Percentiles rank a stretch among this genome's conserved stretches.
phyloP scores from a whole-genome alignment of 768 basidiomycete genomes.

The Termitomyces sp. region DNA sequence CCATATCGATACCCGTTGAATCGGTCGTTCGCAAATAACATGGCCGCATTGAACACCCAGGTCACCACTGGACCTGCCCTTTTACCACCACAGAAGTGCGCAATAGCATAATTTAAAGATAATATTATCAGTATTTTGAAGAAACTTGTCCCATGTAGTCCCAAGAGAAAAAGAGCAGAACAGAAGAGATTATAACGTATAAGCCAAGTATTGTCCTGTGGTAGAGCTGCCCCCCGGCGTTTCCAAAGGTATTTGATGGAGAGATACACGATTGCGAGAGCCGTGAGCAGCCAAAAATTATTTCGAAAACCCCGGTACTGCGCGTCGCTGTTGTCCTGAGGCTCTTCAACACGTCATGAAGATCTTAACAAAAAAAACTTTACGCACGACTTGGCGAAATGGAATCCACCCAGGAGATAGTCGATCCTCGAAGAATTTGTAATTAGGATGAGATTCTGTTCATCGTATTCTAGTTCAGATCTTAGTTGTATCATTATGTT shows the following conservation, averaged over 20 bases:
- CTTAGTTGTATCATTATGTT: neutral
- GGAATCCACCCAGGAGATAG: constrained; percentile 81
- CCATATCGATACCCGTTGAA: constrained; percentile 73
- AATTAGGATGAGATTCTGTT: constrained; percentile 75
- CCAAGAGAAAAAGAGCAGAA: constrained; percentile 60
- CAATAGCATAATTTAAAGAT: constrained; percentile 62
- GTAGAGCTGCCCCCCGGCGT: constrained; percentile 20
- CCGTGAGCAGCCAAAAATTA: constrained; percentile 64
- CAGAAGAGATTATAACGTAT: constrained; percentile 60
- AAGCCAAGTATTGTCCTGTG: constrained; percentile 28
- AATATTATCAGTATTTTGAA: constrained; percentile 79
- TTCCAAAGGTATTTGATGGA: constrained; percentile 49
- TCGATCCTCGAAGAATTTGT: constrained; percentile 48
- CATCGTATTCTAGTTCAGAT: neutral
- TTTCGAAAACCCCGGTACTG: constrained; percentile 89
- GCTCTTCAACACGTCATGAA: constrained; percentile 5
- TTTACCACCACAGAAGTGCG: constrained; percentile 40
- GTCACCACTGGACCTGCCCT: constrained; percentile 50
- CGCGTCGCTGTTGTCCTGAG: constrained; percentile 86
- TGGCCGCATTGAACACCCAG: constrained; percentile 72
- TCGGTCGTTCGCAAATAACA: constrained; percentile 77
- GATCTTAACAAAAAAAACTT: neutral
- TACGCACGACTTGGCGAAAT: constrained; percentile 70
- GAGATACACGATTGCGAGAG: constrained; percentile 50
- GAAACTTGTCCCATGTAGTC: constrained; percentile 77